A percentile compares a stretch with the other conserved stretches of the same genome.
Conservation (phyloP, 164 flowering plant species). For the Berberis thunbergii region DNA sequence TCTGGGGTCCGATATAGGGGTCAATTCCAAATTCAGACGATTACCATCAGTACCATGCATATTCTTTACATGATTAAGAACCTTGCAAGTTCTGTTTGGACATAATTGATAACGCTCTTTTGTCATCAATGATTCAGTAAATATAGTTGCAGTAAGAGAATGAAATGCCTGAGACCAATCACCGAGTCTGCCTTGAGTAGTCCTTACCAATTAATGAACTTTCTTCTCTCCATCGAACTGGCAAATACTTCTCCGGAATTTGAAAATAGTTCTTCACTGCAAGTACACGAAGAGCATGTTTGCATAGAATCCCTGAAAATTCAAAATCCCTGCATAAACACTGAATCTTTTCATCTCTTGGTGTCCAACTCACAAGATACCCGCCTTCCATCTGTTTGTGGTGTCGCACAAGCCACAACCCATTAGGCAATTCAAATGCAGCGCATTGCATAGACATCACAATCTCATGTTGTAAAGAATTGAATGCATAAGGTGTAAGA, state of each 20-base stretch:
- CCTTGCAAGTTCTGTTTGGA: slow-evolving; percentile 30
- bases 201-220: slow-evolving; percentile 21
- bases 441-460: slow-evolving; percentile 53
- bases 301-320: slow-evolving; percentile 55
- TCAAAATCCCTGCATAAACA: slow-evolving; percentile 69
- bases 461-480: slow-evolving; percentile 43
- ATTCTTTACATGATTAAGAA: slow-evolving; percentile 35
- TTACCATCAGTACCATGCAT: slow-evolving; percentile 34
- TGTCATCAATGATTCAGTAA: slow-evolving; percentile 41
- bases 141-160: slow-evolving; percentile 33
- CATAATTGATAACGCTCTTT: slow-evolving; percentile 41
- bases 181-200: slow-evolving; percentile 14
- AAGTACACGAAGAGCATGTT: slow-evolving; percentile 53
- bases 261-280: slow-evolving; percentile 52
- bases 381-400: slow-evolving; percentile 51
- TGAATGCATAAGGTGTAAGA: slow-evolving; percentile 63
- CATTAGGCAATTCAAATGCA: slow-evolving; percentile 43
- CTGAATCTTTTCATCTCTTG: slow-evolving; percentile 48
- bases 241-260: slow-evolving; percentile 54
- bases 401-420: slow-evolving; percentile 51
- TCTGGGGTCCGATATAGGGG: background rate
- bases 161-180: slow-evolving; percentile 43
- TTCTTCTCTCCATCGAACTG: slow-evolving; percentile 41
- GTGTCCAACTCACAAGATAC: slow-evolving; percentile 45
- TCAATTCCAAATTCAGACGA: slow-evolving; percentile 19